These are phyloP conservation scores for Rosa rugosa DNA, from an alignment of 306 rosid genomes.

Conservation along the genomic window DNA sequence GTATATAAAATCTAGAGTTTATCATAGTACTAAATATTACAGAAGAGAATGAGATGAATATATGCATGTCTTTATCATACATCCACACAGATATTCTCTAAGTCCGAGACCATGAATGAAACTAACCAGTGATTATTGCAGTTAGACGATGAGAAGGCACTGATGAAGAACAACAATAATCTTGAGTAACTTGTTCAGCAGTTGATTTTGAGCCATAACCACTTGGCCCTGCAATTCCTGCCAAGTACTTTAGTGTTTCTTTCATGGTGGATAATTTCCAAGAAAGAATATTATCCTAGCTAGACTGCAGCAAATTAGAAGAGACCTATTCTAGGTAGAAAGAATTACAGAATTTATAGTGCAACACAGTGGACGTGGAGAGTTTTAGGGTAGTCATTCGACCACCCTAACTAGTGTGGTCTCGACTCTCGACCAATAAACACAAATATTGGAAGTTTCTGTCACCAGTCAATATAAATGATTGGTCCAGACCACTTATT, in stretches of 20 bases:
- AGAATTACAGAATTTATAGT: slow-evolving; percentile 18
- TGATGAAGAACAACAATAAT: slow-evolving; percentile 26
- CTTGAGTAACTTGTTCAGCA: slow-evolving; percentile 77
- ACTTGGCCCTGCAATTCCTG: slow-evolving; percentile 97
- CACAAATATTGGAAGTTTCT: slow-evolving; percentile 1
- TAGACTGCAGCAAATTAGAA: slow-evolving; percentile 15
- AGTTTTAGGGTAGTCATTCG: slow-evolving; percentile 19
- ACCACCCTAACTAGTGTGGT: slow-evolving; percentile 26
- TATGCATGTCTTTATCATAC: background rate
- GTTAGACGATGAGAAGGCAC: slow-evolving; percentile 53
- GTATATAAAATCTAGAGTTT: background rate
- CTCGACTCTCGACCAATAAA: slow-evolving; percentile 26
- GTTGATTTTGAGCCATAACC: slow-evolving; percentile 95
- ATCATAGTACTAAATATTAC: background rate
- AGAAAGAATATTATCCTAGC: slow-evolving; percentile 26
- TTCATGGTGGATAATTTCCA: slow-evolving; percentile 50
- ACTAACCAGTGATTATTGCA: slow-evolving; percentile 80
- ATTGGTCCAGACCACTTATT: slow-evolving; percentile 36
- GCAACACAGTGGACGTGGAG: slow-evolving; percentile 8
- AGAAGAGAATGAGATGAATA: background rate
- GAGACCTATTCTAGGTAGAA: slow-evolving; percentile 14
- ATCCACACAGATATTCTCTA: background rate
- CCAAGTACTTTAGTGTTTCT: slow-evolving; percentile 77
- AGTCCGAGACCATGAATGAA: background rate
- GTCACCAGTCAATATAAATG: slow-evolving; percentile 30